These are phyloP conservation scores for Lachancea sp. DNA, from an alignment of 805 yeast genomes.

Conservation along the genomic window DNA sequence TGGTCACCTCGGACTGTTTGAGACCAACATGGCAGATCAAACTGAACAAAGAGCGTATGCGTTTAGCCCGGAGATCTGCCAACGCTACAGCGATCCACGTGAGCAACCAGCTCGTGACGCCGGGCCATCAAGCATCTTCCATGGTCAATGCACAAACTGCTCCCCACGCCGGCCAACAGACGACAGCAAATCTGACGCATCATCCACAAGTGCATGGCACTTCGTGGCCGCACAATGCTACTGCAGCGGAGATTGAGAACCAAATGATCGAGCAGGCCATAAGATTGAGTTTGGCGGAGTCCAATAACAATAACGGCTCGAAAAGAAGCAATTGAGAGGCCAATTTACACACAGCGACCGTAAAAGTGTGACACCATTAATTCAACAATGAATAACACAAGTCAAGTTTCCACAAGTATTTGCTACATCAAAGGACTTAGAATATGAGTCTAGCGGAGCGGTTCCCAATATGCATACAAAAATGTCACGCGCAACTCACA, in stretches of 20 bases:
- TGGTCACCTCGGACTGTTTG: conserved; percentile 71
- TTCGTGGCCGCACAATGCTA: conserved; percentile 13
- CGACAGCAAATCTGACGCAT: neutral
- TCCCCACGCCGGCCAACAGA: neutral
- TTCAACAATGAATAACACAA: no score
- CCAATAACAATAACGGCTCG: no score
- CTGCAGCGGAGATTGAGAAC: conserved; percentile 48
- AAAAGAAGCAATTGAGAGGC: neutral
- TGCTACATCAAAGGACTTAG: no score
- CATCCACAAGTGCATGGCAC: neutral
- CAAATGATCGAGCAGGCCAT: conserved; percentile 82
- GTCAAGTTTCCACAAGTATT: no score
- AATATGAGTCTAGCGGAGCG: no score
- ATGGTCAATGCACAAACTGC: neutral
- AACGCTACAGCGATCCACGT: conserved; percentile 94
- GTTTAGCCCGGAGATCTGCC: conserved; percentile 80
- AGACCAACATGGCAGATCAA: conserved; percentile 91
- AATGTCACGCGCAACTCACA: no score
- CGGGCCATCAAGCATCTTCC: conserved; percentile 12
- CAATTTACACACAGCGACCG: no score
- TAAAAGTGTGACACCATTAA: no score
- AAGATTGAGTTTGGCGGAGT: conserved; percentile 60
- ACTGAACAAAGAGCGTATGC: conserved; percentile 63
- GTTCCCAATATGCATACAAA: no score
- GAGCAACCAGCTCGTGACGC: conserved; percentile 57